These are phyloP conservation scores for Talinum fruticosum DNA, from an alignment of 148 eudicot species.

Conservation along the genomic window DNA sequence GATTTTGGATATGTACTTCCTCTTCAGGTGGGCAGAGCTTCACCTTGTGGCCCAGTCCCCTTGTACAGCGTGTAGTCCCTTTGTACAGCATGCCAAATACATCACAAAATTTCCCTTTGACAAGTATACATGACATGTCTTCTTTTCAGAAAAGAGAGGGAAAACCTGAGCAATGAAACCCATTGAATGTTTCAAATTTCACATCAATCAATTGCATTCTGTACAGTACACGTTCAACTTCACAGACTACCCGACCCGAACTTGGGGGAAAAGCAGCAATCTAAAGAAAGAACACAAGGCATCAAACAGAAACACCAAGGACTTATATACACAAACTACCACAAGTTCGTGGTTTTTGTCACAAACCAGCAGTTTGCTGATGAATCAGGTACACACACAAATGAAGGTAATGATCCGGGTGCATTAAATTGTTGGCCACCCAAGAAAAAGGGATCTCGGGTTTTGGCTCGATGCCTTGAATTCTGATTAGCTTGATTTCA, in stretches of 20 bases:
- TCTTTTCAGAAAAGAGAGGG: background rate
- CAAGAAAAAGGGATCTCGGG: constrained; percentile 75
- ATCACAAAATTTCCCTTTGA: background rate
- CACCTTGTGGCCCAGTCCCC: too few species aligned
- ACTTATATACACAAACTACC: constrained; percentile 5
- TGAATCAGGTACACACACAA: constrained; percentile 58
- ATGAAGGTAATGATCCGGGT: constrained; percentile 87
- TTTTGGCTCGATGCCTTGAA: constrained; percentile 85
- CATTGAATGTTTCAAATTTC: background rate
- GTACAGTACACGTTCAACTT: constrained; percentile 18
- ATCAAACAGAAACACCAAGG: constrained; percentile 6
- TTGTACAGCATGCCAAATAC: too few species aligned
- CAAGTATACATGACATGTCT: background rate
- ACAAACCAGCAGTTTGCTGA: constrained; percentile 16
- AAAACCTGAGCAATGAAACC: background rate
- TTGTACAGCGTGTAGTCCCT: too few species aligned
- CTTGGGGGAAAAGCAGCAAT: background rate
- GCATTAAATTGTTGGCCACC: constrained; percentile 89
- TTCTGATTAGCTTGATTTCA: constrained; percentile 66
- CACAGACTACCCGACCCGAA: background rate
- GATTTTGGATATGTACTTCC: too few species aligned
- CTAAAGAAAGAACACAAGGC: background rate
- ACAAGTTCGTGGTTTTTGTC: background rate
- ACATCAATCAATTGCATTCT: constrained; percentile 11
- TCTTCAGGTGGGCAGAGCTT: too few species aligned